A percentile compares a stretch with the other conserved stretches of the same genome.
phyloP scores from a whole-genome alignment of 768 basidiomycete genomes.

The Sporobolomyces pararoseus region DNA sequence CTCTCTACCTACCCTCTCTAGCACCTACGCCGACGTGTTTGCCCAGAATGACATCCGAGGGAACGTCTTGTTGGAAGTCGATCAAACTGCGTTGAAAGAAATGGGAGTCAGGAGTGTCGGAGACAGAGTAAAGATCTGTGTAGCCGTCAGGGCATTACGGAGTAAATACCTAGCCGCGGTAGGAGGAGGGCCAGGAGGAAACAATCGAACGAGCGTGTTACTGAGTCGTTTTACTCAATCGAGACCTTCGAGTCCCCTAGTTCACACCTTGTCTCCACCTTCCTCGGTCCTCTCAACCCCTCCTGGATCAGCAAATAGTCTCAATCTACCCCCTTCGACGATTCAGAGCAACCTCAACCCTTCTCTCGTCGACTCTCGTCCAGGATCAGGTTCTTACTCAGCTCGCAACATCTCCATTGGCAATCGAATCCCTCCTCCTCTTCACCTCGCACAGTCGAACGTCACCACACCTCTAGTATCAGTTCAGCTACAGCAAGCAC shows the following conservation, averaged over 20 bases:
- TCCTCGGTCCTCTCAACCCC: constrained; percentile 15
- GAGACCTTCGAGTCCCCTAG: constrained; percentile 14
- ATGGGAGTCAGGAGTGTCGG: constrained; percentile 84
- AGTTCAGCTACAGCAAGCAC: not conserved
- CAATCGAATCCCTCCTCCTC: constrained; percentile 39
- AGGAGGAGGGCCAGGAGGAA: not conserved
- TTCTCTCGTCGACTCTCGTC: constrained; percentile 16
- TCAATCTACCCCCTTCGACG: not conserved
- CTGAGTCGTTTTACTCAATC: constrained; percentile 1
- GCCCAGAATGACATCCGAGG: constrained; percentile 84
- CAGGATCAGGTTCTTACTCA: constrained; percentile 32
- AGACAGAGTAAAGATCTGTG: constrained; percentile 80
- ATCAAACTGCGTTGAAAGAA: constrained; percentile 79
- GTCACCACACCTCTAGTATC: constrained; percentile 45
- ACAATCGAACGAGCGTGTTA: not conserved
- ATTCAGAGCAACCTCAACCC: no score
- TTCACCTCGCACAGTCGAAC: constrained; percentile 43
- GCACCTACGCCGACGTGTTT: constrained; percentile 61
- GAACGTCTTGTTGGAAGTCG: constrained; percentile 83
- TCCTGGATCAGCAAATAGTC: not conserved
- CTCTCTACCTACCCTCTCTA: constrained; percentile 18
- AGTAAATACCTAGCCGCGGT: constrained; percentile 53
- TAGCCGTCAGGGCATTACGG: constrained; percentile 74
- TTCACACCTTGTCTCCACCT: not conserved
- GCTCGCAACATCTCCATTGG: constrained; percentile 22